Percentiles rank a stretch among this genome's conserved stretches.
Evolutionary conservation across 31 red algal genomes (phyloP).

Genomic region (Odonthalia washingtoniensis): DNA sequence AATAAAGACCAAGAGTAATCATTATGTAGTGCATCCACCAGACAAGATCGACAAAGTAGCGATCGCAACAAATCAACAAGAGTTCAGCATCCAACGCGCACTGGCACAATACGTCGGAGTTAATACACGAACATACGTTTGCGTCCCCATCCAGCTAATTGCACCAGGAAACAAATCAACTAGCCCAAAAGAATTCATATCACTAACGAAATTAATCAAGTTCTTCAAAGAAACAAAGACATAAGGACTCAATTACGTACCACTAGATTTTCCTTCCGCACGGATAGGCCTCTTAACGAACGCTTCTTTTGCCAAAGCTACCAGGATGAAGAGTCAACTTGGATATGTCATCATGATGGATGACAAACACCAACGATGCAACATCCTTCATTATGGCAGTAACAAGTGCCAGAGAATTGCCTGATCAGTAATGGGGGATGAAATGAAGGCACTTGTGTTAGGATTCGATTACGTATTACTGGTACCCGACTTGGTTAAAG

Average conservation of each 20-base stretch:
- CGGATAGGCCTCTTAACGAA: background rate
- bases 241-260: background rate
- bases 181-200: background rate
- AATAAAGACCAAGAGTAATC: background rate
- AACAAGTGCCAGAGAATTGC: background rate
- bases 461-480: background rate
- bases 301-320: slow-evolving; percentile 9
- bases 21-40: background rate
- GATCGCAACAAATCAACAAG: background rate
- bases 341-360: background rate
- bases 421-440: slow-evolving; percentile 20
- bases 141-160: background rate
- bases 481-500: background rate
- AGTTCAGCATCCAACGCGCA: background rate
- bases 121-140: background rate
- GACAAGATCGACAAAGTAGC: background rate
- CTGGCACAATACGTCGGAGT: background rate
- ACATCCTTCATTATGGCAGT: slow-evolving; percentile 29
- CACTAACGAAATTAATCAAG: slow-evolving; percentile 10
- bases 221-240: background rate
- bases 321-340: slow-evolving; percentile 2
- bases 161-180: background rate
- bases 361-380: background rate
- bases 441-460: background rate
- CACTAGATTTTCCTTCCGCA: background rate